Evolutionary conservation across 805 yeast genomes (phyloP).

Genomic region (Metschnikowia koreensis): DNA sequence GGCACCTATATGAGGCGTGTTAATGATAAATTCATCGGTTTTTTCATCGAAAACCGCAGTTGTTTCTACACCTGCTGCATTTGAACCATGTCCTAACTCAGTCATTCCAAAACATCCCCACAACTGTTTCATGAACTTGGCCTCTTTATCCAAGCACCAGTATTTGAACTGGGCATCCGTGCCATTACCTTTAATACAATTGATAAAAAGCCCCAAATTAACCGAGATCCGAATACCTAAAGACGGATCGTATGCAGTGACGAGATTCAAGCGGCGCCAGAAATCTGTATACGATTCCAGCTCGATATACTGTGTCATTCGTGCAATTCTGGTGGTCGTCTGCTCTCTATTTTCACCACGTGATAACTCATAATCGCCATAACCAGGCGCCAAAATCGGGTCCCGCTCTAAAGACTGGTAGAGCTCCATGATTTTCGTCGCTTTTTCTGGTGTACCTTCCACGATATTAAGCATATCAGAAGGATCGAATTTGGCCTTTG

Average conservation of each 20-base stretch:
- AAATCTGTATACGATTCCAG: conserved; percentile 30
- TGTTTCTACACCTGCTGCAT: conserved; percentile 22
- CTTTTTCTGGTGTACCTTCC: conserved; percentile 40
- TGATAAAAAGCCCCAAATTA: conserved; percentile 39
- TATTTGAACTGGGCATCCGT: conserved; percentile 37
- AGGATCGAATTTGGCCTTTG: conserved; percentile 31
- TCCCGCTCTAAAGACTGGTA: conserved; percentile 39
- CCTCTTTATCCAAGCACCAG: conserved; percentile 38
- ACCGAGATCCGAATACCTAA: conserved; percentile 38
- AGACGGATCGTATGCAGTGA: conserved; percentile 39
- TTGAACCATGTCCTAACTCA: conserved; percentile 23
- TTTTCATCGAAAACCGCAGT: conserved; percentile 37
- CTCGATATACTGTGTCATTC: conserved; percentile 38
- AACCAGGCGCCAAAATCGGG: conserved; percentile 31
- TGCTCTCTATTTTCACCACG: conserved; percentile 31
- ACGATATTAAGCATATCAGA: conserved; percentile 40
- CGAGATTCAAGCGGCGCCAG: conserved; percentile 33
- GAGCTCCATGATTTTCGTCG: conserved; percentile 27
- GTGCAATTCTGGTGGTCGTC: conserved; percentile 33
- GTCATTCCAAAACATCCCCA: conserved; percentile 26
- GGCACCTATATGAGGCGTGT: conserved; percentile 49
- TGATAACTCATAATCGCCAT: conserved; percentile 33
- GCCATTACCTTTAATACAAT: conserved; percentile 42
- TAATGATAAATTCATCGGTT: conserved; percentile 42
- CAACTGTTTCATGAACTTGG: conserved; percentile 32